Base-by-base conservation (phyloP, 768 basidiomycete genomes). In the Russula dissimulans region DNA sequence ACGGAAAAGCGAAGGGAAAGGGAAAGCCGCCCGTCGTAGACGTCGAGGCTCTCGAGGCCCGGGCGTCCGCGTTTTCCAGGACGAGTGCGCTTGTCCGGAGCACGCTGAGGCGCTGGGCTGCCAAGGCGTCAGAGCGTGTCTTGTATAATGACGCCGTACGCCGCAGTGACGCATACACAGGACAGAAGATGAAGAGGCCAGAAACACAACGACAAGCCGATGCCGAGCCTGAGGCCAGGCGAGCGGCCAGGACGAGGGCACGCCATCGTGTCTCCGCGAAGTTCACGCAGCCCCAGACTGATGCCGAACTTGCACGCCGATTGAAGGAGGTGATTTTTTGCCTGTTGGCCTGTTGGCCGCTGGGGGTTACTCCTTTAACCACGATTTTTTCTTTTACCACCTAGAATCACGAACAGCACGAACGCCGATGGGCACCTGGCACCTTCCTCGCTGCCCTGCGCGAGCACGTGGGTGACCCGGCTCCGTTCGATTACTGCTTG, bases 361-460 rank as follows among this genome's bases (percentile, higher is more conserved):
- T 22, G 10, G 18, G 11, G 15, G 47, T 26, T 9, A 48, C 12
- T 31, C 22, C 45, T 10, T n/a, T 26, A 14, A 55, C 34, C n/a
- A 0, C 31, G 12, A 36, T 48, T 18, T 10, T 7, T 2, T 41
- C 14, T 41, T 12, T 12, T 41, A 41, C 34, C 34, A 5, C 34
- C 10, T 69, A 90, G 88, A 91, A 89, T 65, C 81, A 85, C 60
- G 79, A 81, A 71, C 84, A 86, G 60, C 82, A 88, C 59, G 79
- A 82, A 63, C 34, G 34, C 34, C 34, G 34, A 36, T 36, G 34
- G 34, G 34, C 34, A 3, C 34, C 34, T 36, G 34, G 34, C 34
- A 36, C 34, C 34, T 36, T 36, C 34, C 34, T 36, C 10, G 34
- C 34, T 36, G 34, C 34, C 10, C 10, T 36, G 7, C 34, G 34